A percentile compares a stretch with the other conserved stretches of the same genome.
Evolutionary conservation across 1,284 basidiomycete species (phyloP).

Genomic region (Pascua sp.): DNA sequence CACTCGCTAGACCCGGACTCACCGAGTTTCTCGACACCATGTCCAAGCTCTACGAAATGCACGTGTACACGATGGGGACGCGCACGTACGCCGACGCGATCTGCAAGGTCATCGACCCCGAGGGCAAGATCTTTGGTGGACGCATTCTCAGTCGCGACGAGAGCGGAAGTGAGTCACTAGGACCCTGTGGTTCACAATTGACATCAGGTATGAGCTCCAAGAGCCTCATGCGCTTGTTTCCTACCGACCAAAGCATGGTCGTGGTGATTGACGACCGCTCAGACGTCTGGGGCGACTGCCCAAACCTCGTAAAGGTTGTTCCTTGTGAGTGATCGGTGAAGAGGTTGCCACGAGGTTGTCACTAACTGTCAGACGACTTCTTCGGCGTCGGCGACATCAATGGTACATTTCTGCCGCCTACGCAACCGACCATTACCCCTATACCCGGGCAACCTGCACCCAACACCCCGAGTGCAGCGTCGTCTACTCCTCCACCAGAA

Average conservation of each 20-base stretch:
- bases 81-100: conserved; percentile 94
- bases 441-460: conserved; percentile 1
- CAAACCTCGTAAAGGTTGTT: conserved; percentile 92
- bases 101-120: conserved; percentile 87
- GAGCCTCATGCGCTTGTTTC: conserved; percentile 84
- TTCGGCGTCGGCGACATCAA: conserved; percentile 99
- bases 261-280: conserved; percentile 97
- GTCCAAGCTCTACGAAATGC: conserved; percentile 87
- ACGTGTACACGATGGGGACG: conserved; percentile 99
- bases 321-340: conserved; percentile 65
- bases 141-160: conserved; percentile 90
- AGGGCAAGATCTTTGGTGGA: conserved; percentile 77
- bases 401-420: conserved; percentile 67
- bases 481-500: conserved; percentile 13
- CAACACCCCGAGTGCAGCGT: background rate
- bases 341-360: background rate
- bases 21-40: conserved; percentile 68
- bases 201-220: conserved; percentile 58
- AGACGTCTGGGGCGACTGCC: conserved; percentile 90
- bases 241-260: conserved; percentile 96
- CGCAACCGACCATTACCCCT: conserved; percentile 12
- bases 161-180: conserved; percentile 64
- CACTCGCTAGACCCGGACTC: conserved; percentile 71
- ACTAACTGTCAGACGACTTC: conserved; percentile 76
- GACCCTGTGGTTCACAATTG: background rate